Evolutionary conservation across 2,329 filamentous ascomycete genomes (phyloP).

Genomic region (Talaromyces islandicus): DNA sequence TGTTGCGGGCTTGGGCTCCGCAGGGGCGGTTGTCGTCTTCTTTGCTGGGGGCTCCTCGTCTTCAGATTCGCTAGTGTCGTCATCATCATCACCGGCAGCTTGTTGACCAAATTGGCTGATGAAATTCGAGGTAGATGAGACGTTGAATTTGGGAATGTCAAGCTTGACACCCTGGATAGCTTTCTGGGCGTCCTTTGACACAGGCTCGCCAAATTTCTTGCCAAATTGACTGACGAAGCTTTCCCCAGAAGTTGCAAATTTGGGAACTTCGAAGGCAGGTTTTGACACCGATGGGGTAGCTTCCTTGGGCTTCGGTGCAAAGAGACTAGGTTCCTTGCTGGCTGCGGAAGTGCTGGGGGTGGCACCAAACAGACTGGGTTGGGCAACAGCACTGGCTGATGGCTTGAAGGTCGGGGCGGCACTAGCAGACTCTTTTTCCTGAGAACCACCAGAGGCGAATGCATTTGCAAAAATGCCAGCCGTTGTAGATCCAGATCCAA

Average conservation of each 20-base stretch:
- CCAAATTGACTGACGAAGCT: conserved; percentile 9
- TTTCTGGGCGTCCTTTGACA: neutral
- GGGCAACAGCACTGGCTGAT: neutral
- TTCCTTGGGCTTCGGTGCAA: conserved; percentile 4
- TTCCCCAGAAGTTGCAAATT: conserved; percentile 6
- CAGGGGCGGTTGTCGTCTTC: neutral
- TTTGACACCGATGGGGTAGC: neutral
- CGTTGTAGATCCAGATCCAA: conserved; percentile 16
- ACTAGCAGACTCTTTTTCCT: conserved; percentile 5
- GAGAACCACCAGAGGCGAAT: conserved; percentile 12
- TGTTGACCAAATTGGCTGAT: conserved; percentile 11
- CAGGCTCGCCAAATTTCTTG: conserved; percentile 6
- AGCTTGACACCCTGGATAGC: conserved; percentile 1
- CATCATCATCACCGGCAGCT: conserved; percentile 7
- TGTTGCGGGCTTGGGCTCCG: neutral
- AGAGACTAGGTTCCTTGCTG: neutral
- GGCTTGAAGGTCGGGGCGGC: neutral
- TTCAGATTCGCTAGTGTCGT: conserved; percentile 16
- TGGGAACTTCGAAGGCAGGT: conserved; percentile 9
- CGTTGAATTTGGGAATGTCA: conserved; percentile 8
- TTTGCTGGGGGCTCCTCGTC: conserved; percentile 31
- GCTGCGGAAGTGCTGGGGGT: neutral
- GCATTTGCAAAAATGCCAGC: conserved; percentile 26
- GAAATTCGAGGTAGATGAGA: conserved; percentile 3
- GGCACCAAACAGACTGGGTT: neutral